Evolutionary conservation across 768 basidiomycete genomes (phyloP).

Genomic region (Polyporus arcularius): DNA sequence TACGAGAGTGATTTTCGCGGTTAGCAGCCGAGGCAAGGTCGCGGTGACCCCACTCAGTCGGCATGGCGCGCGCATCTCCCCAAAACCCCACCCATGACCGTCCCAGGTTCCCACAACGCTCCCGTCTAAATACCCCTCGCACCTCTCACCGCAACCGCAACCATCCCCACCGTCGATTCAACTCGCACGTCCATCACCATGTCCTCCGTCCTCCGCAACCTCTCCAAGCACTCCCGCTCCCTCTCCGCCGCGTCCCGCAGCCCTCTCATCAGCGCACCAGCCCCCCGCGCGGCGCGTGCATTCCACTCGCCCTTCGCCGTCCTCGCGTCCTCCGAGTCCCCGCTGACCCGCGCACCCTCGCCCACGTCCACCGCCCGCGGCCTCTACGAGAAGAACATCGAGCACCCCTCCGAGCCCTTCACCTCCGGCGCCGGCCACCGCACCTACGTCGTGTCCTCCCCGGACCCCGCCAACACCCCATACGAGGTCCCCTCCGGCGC

Average conservation of each 20-base stretch:
- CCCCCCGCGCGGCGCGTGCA: constrained; percentile 39
- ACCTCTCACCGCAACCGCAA: constrained; percentile 1
- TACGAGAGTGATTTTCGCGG: not conserved
- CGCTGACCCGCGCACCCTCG: constrained; percentile 35
- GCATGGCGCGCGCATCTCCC: constrained; percentile 1
- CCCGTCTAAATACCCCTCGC: not conserved
- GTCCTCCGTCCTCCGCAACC: constrained; percentile 32
- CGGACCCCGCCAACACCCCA: constrained; percentile 59
- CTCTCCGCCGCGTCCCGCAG: constrained; percentile 27
- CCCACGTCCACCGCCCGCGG: constrained; percentile 23
- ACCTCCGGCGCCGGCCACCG: constrained; percentile 47
- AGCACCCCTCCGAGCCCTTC: constrained; percentile 51
- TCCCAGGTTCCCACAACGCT: constrained; percentile 2
- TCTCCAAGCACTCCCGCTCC: constrained; percentile 31
- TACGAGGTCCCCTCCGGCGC: constrained; percentile 77
- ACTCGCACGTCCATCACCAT: constrained; percentile 23
- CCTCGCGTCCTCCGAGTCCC: constrained; percentile 41
- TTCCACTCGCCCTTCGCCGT: constrained; percentile 69
- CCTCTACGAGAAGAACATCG: constrained; percentile 64
- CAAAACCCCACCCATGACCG: constrained; percentile 11
- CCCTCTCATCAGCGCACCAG: not conserved
- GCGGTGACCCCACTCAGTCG: constrained; percentile 15
- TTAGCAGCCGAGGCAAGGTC: not conserved
- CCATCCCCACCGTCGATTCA: constrained; percentile 9
- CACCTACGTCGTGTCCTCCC: constrained; percentile 75